Percentiles rank a stretch among this genome's conserved stretches.
Evolutionary conservation across 768 basidiomycete species (phyloP).

Genomic region (Sistotremastrum niveocremeum): DNA sequence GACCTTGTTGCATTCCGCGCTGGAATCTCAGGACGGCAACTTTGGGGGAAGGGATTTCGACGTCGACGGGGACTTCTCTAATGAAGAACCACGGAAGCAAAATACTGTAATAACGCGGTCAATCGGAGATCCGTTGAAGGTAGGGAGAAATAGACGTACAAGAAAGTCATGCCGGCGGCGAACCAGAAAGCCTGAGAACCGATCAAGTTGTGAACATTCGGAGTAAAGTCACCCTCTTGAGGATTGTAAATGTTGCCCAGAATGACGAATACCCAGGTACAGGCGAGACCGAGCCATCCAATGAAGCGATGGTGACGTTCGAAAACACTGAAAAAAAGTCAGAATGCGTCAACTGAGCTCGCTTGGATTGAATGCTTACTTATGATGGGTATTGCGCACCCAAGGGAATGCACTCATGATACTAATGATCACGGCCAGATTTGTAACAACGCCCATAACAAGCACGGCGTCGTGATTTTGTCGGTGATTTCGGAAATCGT

Average conservation of each 20-base stretch:
- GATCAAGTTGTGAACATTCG: slow-evolving; percentile 18
- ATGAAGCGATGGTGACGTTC: slow-evolving; percentile 31
- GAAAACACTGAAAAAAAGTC: slow-evolving; percentile 20
- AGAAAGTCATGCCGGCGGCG: slow-evolving; percentile 25
- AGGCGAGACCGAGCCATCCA: slow-evolving; percentile 19
- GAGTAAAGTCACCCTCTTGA: slow-evolving; percentile 20
- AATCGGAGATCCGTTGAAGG: not conserved
- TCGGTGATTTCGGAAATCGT: slow-evolving; percentile 23
- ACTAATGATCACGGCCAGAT: slow-evolving; percentile 22
- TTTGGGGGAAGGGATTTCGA: slow-evolving; percentile 30
- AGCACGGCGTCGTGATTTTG: slow-evolving; percentile 23
- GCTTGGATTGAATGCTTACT: slow-evolving; percentile 16
- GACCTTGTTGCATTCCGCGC: slow-evolving; percentile 34
- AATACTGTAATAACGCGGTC: slow-evolving; percentile 13
- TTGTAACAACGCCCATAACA: slow-evolving; percentile 25
- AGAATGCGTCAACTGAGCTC: not conserved
- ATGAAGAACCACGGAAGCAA: slow-evolving; percentile 27
- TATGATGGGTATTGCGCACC: slow-evolving; percentile 30
- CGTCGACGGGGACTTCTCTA: slow-evolving; percentile 25
- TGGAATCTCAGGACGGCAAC: slow-evolving; percentile 28
- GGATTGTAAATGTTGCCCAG: slow-evolving; percentile 25
- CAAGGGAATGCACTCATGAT: slow-evolving; percentile 28
- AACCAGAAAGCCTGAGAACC: slow-evolving; percentile 31
- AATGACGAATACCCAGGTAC: slow-evolving; percentile 29
- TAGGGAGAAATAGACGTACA: slow-evolving; percentile 14